Conservation (phyloP, 2,329 filamentous ascomycete genomes). For the Fusarium tjaetaba region DNA sequence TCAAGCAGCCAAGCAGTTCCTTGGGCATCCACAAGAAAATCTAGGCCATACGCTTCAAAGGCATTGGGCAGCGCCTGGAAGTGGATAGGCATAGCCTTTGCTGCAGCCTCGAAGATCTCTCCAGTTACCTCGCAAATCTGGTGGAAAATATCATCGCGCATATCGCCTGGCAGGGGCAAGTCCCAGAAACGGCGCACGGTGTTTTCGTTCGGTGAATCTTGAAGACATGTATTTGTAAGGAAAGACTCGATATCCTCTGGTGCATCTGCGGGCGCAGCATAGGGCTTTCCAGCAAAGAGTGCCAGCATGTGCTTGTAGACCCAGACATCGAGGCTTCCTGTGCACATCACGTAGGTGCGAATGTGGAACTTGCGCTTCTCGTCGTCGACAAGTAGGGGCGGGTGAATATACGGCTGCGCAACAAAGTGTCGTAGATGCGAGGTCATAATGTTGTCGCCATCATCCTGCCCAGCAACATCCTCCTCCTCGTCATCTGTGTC, state of each 20-base stretch:
- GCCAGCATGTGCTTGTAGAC: conserved; percentile 93
- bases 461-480: conserved; percentile 50
- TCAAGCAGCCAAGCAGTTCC: conserved; percentile 82
- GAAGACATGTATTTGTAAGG: conserved; percentile 95
- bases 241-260: conserved; percentile 72
- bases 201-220: conserved; percentile 68
- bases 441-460: conserved; percentile 73
- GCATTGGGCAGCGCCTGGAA: conserved; percentile 90
- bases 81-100: conserved; percentile 84
- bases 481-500: conserved; percentile 72
- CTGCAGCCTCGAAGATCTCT: conserved; percentile 87
- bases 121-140: conserved; percentile 80
- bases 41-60: conserved; percentile 92
- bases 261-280: conserved; percentile 70
- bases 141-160: conserved; percentile 72
- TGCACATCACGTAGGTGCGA: conserved; percentile 86
- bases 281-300: conserved; percentile 83
- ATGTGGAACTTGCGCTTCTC: conserved; percentile 91
- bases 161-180: conserved; percentile 58
- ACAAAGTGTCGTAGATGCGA: conserved; percentile 96
- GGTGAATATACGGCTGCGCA: conserved; percentile 93
- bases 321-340: conserved; percentile 81
- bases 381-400: conserved; percentile 75
- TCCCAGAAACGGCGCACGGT: conserved; percentile 81
- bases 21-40: conserved; percentile 80